phyloP scores from a whole-genome alignment of 148 eudicot species.

The Rhododendron molle region DNA sequence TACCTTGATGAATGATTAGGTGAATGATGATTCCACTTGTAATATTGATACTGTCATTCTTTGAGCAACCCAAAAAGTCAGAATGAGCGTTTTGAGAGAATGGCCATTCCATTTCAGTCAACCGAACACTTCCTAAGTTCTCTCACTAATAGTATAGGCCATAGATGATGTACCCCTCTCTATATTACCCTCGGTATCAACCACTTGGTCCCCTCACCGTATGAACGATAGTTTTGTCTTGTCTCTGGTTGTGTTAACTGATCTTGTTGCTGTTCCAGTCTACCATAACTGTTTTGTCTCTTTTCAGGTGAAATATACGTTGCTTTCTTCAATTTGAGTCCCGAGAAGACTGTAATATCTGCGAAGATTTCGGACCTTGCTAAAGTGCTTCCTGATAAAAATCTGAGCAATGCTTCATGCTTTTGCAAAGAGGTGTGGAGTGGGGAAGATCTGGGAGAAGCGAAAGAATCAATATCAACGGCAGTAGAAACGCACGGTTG shows the following conservation, averaged over 20 bases:
- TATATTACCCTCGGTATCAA: not conserved
- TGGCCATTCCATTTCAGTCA: not conserved
- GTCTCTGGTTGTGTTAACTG: not conserved
- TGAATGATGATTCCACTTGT: not conserved
- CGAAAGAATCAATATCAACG: constrained; percentile 34
- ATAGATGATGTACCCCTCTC: not conserved
- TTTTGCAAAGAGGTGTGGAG: constrained; percentile 71
- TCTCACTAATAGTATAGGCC: not conserved
- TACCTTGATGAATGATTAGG: not conserved
- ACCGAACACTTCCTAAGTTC: not conserved
- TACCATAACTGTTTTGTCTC: not conserved
- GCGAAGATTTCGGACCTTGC: constrained; percentile 42
- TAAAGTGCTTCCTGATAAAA: constrained; percentile 41
- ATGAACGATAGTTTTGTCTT: not conserved
- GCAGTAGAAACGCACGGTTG: constrained; percentile 65
- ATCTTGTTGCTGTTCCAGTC: not conserved
- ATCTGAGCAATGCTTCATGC: constrained; percentile 24
- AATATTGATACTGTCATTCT: not conserved
- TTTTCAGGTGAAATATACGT: constrained; percentile 69
- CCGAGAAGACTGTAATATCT: constrained; percentile 41
- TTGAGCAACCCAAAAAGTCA: not conserved
- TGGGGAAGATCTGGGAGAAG: constrained; percentile 34
- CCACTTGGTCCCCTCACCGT: not conserved
- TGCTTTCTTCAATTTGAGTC: constrained; percentile 72
- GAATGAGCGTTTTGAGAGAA: not conserved